Conservation (phyloP, 495 filamentous ascomycete genomes). For the Penicillium paradoxum region DNA sequence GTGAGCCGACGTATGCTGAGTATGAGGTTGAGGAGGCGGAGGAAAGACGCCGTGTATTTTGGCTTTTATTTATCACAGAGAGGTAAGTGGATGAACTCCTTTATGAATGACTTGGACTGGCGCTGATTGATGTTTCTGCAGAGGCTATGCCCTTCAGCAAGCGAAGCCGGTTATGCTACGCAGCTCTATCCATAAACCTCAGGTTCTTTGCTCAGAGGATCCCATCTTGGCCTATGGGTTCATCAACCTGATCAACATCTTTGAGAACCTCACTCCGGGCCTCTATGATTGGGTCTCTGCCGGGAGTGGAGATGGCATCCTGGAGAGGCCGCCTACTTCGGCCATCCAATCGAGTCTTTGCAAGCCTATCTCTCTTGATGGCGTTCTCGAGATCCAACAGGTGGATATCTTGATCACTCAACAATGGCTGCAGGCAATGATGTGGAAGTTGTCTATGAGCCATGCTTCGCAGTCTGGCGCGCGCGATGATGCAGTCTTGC, state of each 20-base stretch:
- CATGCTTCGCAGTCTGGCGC: conserved; percentile 45
- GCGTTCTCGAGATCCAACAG: conserved; percentile 52
- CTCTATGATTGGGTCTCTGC: conserved; percentile 43
- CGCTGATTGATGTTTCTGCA: conserved; percentile 7
- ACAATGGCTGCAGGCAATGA: conserved; percentile 58
- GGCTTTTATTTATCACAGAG: conserved; percentile 60
- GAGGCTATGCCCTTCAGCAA: conserved; percentile 48
- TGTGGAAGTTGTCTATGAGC: conserved; percentile 58
- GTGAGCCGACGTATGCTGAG: conserved; percentile 48
- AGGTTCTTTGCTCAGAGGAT: conserved; percentile 44
- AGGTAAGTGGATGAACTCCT: conserved; percentile 30
- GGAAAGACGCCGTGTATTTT: conserved; percentile 55
- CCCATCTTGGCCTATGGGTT: conserved; percentile 47
- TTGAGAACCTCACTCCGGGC: conserved; percentile 41
- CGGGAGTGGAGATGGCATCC: conserved; percentile 32
- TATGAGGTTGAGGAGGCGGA: conserved; percentile 44
- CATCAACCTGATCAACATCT: conserved; percentile 51
- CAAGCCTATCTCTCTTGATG: conserved; percentile 37
- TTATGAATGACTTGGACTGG: not conserved
- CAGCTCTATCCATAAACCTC: conserved; percentile 45
- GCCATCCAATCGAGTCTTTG: conserved; percentile 37
- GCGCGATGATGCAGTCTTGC: conserved; percentile 44
- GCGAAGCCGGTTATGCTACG: conserved; percentile 51
- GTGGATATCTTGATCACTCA: conserved; percentile 59
- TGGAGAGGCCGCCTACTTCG: conserved; percentile 35